phyloP scores from a whole-genome alignment of 164 flowering plant genomes.

The Vitis labrusca region DNA sequence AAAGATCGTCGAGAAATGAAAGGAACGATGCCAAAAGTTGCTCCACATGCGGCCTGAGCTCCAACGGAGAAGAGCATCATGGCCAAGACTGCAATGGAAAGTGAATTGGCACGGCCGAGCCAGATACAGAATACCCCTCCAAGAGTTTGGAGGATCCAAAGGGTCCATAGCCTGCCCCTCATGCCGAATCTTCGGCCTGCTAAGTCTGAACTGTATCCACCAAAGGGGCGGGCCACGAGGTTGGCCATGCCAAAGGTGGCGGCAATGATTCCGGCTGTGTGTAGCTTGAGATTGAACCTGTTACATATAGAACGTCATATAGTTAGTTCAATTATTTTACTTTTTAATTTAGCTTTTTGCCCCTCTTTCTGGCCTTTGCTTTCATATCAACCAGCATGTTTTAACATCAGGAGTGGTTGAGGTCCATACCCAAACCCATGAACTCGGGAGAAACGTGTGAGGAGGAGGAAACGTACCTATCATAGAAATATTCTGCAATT shows the following conservation, averaged over 20 bases:
- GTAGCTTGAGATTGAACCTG: constrained; percentile 70
- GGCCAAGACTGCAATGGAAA: constrained; percentile 51
- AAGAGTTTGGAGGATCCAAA: constrained; percentile 71
- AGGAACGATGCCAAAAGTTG: constrained; percentile 70
- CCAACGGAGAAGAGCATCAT: constrained; percentile 77
- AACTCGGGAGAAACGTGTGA: not conserved
- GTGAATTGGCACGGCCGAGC: constrained; percentile 61
- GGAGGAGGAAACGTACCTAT: constrained; percentile 28
- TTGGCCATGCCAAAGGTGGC: constrained; percentile 82
- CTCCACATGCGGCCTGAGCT: constrained; percentile 79
- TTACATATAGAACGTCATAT: not conserved
- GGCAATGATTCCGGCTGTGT: constrained; percentile 71
- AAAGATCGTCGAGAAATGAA: constrained; percentile 72
- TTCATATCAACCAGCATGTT: too few relatives aligned
- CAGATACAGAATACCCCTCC: constrained; percentile 74
- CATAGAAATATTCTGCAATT: constrained; percentile 72
- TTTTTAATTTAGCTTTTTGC: not conserved
- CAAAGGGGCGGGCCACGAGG: constrained; percentile 63
- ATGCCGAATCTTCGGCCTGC: constrained; percentile 58
- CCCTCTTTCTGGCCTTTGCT: too few relatives aligned
- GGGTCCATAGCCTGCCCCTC: constrained; percentile 69
- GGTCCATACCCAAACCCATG: too few relatives aligned
- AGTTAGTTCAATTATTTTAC: not conserved
- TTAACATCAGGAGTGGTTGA: too few relatives aligned
- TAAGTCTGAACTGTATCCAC: constrained; percentile 60